These are phyloP conservation scores for Kodamaea sagamina DNA, from an alignment of 805 yeast genomes.

Conservation along the genomic window DNA sequence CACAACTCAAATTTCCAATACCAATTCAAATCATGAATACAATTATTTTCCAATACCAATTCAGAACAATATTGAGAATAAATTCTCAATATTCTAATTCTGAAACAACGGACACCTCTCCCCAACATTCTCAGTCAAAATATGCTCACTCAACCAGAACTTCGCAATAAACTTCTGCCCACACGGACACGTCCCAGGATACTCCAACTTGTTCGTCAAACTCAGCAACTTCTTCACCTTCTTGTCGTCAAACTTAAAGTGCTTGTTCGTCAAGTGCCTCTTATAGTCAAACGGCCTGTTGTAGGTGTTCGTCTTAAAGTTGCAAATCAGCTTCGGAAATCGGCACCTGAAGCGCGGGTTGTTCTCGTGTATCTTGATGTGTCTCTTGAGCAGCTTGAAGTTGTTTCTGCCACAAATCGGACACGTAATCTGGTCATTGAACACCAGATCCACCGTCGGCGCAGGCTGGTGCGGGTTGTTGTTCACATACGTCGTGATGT, in stretches of 20 bases:
- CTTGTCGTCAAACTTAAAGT: slow-evolving; percentile 12
- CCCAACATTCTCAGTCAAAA: slow-evolving; percentile 7
- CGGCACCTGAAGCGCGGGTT: slow-evolving; percentile 12
- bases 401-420: slow-evolving; percentile 13
- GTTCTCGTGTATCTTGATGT: slow-evolving; percentile 13
- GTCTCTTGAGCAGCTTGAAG: slow-evolving; percentile 15
- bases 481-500: slow-evolving; percentile 15
- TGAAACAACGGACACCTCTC: slow-evolving; percentile 10
- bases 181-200: slow-evolving; percentile 13
- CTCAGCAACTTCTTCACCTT: slow-evolving; percentile 12
- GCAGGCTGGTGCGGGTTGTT: slow-evolving; percentile 16
- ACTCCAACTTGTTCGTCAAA: slow-evolving; percentile 11
- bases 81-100: background rate
- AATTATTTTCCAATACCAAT: too few species aligned
- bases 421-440: slow-evolving; percentile 14
- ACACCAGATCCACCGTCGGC: slow-evolving; percentile 15
- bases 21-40: too few species aligned
- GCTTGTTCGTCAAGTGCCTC: slow-evolving; percentile 13
- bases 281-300: slow-evolving; percentile 13
- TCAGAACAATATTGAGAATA: too few species aligned
- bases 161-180: slow-evolving; percentile 12
- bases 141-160: slow-evolving; percentile 12
- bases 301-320: slow-evolving; percentile 13
- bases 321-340: slow-evolving; percentile 13
- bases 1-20: too few species aligned